Base-by-base conservation (phyloP, 2,329 filamentous ascomycete genomes). In the Blumeria graminis region DNA sequence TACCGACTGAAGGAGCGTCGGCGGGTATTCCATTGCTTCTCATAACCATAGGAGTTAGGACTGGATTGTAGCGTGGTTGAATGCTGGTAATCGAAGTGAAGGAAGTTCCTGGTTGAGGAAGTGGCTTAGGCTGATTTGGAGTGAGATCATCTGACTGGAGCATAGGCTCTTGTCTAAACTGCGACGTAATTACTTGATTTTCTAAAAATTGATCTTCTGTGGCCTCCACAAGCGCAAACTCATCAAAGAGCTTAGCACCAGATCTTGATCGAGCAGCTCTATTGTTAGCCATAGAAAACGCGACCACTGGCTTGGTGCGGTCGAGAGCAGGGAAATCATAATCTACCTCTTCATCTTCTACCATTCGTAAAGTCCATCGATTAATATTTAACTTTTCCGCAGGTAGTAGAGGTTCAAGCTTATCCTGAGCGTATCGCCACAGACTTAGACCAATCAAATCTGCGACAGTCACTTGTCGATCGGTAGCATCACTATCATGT, bases 201-300 rank as follows among this genome's bases (percentile, higher is more conserved):
- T 84, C 80, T 56, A 73, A 71, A 62, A 80, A 83, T 62, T 84
- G 81, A 10, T 76, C 76, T 57, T 78, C 73, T 0, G 78, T 81
- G 3, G 86, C 86, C 63, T 81, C 77, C 11, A 86, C 83, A 32
- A 93, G 71, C 11, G 82, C 86, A 68, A 93, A 90, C 62, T 92
- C 86, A 62, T 90, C 85, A 71, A 82, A 86, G 0, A 84, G 80
- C 64, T 82, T 86, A 22, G 83, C 84, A 60, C 84, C 81, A 58
- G 82, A 78, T 56, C 85, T 74, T 59, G 74, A 62, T 53, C 68
- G 72, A 53, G 72, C 73, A 33, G 73, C 81, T 56, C 79, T 75
- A 65, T 86, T 88, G 65, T 90, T 89, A 59, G 83, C 84, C 6
- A 84, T 87, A 39, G 85, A 86, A 63, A 90, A 92, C 18, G 86